Evolutionary conservation across 352 stramenopile genomes (phyloP).

Genomic region (Blastocystis sp.): DNA sequence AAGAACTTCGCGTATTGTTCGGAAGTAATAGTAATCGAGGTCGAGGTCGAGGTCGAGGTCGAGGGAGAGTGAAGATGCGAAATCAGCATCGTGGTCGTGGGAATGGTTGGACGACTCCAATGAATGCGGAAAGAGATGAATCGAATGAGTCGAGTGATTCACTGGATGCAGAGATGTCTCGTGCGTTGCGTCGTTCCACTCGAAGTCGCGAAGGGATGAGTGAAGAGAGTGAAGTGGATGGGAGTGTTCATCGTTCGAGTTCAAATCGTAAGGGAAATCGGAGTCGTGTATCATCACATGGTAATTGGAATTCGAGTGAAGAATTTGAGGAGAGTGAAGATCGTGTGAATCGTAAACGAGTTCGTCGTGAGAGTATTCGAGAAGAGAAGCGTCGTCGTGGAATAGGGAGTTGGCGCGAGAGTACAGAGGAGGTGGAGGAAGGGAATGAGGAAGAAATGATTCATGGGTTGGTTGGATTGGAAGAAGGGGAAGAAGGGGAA

Average conservation of each 20-base stretch:
- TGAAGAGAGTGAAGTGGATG: background rate
- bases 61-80: background rate
- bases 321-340: background rate
- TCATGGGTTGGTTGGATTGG: background rate
- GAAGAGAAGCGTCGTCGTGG: conserved; percentile 1
- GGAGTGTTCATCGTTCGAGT: background rate
- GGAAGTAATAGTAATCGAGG: background rate
- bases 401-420: background rate
- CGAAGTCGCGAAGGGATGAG: background rate
- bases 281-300: background rate
- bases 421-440: background rate
- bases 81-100: background rate
- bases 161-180: background rate
- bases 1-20: background rate
- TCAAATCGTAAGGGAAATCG: background rate
- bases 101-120: conserved; percentile 6
- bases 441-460: background rate
- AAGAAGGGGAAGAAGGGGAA: background rate
- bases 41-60: background rate
- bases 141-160: conserved; percentile 5
- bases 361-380: background rate
- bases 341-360: background rate
- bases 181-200: background rate
- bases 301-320: background rate
- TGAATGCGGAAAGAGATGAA: background rate